Evolutionary conservation across 2,329 filamentous ascomycete genomes (phyloP).

Genomic region (Colletotrichum tamarilloi): DNA sequence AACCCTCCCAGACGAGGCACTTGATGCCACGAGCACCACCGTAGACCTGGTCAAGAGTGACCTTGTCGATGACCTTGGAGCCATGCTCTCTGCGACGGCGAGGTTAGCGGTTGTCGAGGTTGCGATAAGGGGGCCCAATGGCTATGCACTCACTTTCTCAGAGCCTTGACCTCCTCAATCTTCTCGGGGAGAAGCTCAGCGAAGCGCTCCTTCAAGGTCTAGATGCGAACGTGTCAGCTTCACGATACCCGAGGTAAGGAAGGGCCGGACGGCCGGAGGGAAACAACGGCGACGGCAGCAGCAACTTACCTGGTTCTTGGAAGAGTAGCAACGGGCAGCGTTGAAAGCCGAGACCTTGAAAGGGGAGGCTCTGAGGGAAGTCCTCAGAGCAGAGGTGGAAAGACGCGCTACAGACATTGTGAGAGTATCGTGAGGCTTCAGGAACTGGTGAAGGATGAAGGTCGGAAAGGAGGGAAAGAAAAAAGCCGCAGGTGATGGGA

Average conservation of each 20-base stretch:
- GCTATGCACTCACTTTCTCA: constrained; percentile 81
- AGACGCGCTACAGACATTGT: constrained; percentile 88
- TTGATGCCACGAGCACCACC: constrained; percentile 99
- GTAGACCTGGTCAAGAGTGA: constrained; percentile 99
- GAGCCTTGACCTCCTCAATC: constrained; percentile 99
- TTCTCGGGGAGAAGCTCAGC: constrained; percentile 95
- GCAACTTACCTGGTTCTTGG: constrained; percentile 83
- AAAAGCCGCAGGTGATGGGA: constrained; percentile 36
- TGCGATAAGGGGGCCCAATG: constrained; percentile 28
- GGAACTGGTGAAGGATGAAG: constrained; percentile 43
- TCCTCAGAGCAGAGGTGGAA: constrained; percentile 83
- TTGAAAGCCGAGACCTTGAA: constrained; percentile 80
- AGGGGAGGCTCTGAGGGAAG: constrained; percentile 75
- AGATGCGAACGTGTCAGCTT: constrained; percentile 38
- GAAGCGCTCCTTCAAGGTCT: constrained; percentile 99
- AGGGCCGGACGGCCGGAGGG: constrained; percentile 36
- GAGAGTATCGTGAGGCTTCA: constrained; percentile 39
- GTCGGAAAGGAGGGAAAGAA: constrained; percentile 41
- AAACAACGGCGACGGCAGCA: constrained; percentile 5
- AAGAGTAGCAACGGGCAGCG: constrained; percentile 89
- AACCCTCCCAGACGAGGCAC: constrained; percentile 98
- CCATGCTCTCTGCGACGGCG: constrained; percentile 79
- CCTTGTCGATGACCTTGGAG: constrained; percentile 94
- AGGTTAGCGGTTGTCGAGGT: constrained; percentile 34
- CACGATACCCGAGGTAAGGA: constrained; percentile 31